Base-by-base conservation (phyloP, 1,284 basidiomycete species). In the Exobasidium cylindrosporum region DNA sequence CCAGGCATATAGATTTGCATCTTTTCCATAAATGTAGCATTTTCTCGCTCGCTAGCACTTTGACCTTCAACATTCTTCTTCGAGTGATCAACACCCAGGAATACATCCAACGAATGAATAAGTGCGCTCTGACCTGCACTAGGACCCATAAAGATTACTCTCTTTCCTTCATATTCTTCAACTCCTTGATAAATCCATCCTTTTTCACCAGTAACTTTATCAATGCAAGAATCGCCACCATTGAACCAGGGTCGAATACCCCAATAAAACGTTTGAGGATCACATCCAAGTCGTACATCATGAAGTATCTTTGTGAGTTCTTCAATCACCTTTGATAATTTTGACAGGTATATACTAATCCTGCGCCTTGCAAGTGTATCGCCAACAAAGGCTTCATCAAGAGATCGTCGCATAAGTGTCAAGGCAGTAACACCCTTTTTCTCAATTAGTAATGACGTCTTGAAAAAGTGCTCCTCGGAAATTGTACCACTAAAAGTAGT, bases 311-410 rank as follows among this genome's bases (percentile, higher is more conserved):
- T 54, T 28, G 67, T 61, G 13, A 74, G 54, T 14, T 71, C 70
- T 56, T 86, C 84, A 64, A 96, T 88, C 66, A 90, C 86, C 4
- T 68, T 76, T 0, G 87, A 85, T 28, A 97, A 84, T 31, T 84
- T 83, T 58, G 79, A 77, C 30, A 97, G 86, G 79, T 91, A 92
- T 46, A 52, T 57, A 23, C 72, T 65, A 14, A 77, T 66, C 21
- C 74, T 68, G 30, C 64, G 62, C 4, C 88, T 74, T 13, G 92
- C 89, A 23, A 90, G 85, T 45, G 84, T 84, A 78, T 97, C 94
- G 26, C 87, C 88, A 31, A 95, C 86, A 83, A 96, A 96, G 13
- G 88, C 85, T 81, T 97, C 94, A 83, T 97, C 92, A 84, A 97
- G 87, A 3, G 87, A 91, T 28, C 47, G n/a, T 50, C 89, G 87